Percentiles rank a stretch among this genome's conserved stretches.
Conservation (phyloP, 2,329 filamentous ascomycete species). For the Phyllachora maydis region DNA sequence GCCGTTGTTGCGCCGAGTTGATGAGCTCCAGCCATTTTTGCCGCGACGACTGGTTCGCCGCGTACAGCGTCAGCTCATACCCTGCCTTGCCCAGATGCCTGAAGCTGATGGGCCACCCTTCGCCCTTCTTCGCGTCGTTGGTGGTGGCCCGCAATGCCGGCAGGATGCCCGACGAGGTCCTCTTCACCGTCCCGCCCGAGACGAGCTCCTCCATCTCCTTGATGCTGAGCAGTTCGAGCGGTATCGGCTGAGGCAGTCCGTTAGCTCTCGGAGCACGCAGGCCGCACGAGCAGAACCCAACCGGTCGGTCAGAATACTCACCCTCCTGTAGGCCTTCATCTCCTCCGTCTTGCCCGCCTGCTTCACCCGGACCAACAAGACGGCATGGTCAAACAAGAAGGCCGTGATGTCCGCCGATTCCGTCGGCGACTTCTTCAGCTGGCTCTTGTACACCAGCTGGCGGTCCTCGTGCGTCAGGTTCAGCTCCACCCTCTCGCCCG, state of each 20-base stretch:
- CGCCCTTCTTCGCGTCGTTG: conserved; percentile 36
- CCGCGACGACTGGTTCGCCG: conserved; percentile 63
- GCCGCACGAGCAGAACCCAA: no score
- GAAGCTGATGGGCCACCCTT: conserved; percentile 91
- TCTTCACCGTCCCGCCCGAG: conserved; percentile 57
- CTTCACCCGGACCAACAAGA: conserved; percentile 80
- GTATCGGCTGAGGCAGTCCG: conserved; percentile 62
- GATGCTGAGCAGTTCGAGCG: conserved; percentile 79
- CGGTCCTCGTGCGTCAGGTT: conserved; percentile 87
- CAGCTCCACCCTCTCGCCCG: conserved; percentile 78
- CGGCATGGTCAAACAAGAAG: conserved; percentile 90
- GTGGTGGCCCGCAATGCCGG: conserved; percentile 26
- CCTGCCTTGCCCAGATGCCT: conserved; percentile 87
- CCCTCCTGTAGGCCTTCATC: conserved; percentile 75
- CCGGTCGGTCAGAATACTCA: no score
- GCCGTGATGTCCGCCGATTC: conserved; percentile 81
- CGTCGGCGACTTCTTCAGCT: conserved; percentile 78
- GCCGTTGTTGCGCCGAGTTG: conserved; percentile 68
- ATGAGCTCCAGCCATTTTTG: conserved; percentile 98
- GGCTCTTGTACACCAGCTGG: conserved; percentile 84
- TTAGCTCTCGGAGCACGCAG: no score
- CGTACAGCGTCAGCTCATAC: conserved; percentile 80
- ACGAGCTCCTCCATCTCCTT: conserved; percentile 95
- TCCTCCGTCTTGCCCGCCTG: conserved; percentile 85
- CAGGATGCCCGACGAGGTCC: conserved; percentile 72